Base-by-base conservation (phyloP, 768 basidiomycete genomes). In the Steccherinum ochraceum region DNA sequence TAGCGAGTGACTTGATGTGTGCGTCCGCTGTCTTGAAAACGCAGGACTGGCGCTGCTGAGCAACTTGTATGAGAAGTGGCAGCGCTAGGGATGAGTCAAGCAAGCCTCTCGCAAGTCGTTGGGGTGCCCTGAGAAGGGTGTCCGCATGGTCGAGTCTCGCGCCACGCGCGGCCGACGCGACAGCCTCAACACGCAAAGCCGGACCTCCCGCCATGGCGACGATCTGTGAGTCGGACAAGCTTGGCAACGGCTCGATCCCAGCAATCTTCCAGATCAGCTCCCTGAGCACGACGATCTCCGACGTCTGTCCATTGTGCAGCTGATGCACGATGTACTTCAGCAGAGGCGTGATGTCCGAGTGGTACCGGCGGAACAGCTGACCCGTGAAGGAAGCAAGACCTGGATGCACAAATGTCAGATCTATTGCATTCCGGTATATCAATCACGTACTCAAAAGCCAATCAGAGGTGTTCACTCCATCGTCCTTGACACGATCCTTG, bases 191-290 rank as follows among this genome's bases (percentile, higher is more conserved):
- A 24, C 93, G 83, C 48, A 99, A 76, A 23, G 81, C 76, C 3
- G 89, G 83, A 3, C 96, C 96, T 43, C 94, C 92, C 4, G 89
- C 90, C 83, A 96, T 94, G 4, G 91, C 91, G 39, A 76, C 66
- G 47, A 98, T 82, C 66, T 98, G 94, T 0, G 83, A 75, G 53
- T 96, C 92, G 0, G 93, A 89, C 30, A 97, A 71, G 64, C 85
- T 93, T 0, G 91, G 89, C 46, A 96, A 72, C 3, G 93, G 91
- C 60, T 95, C 87, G 52, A 96, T 90, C 3, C 89, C 93, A 4
- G 93, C 87, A 92, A 97, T 95, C 64, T 92, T 90, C 79, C 84
- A 87, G 46, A 98, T 91, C 46, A 99, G 71, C 61, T 95, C 93
- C 25, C 87, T 81, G n/a, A 99, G 74, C 20, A 98, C 89, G 19